These are phyloP conservation scores for Cucumis hystrix DNA, from an alignment of 306 rosid genomes.

Conservation along the genomic window DNA sequence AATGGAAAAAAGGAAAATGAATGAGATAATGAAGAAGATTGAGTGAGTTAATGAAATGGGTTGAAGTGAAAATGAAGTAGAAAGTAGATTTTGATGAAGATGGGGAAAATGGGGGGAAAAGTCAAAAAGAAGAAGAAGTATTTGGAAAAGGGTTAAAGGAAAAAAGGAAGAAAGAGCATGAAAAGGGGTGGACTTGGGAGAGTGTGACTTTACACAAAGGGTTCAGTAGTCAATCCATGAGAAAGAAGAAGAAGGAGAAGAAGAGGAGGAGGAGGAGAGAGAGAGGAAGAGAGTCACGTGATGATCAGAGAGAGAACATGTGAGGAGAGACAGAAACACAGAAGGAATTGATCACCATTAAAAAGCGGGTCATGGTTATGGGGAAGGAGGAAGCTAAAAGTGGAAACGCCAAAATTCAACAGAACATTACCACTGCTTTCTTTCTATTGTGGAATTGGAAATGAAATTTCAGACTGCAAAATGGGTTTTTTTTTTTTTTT, in stretches of 20 bases:
- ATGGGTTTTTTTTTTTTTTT: not conserved
- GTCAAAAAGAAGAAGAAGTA: not conserved
- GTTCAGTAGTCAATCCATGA: not conserved
- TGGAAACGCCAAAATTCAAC: not conserved
- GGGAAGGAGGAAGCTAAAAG: conserved; percentile 1
- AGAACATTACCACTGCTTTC: not conserved
- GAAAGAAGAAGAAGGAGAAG: not conserved
- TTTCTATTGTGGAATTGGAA: no score
- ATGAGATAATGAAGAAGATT: not conserved
- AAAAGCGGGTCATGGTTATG: conserved; percentile 1
- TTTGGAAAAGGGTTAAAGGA: not conserved
- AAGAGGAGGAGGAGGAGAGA: not conserved
- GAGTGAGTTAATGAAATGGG: not conserved
- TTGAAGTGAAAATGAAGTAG: not conserved
- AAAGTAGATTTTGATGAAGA: not conserved
- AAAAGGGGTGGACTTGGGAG: conserved; percentile 9
- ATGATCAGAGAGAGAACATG: not conserved
- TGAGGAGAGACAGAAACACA: not conserved
- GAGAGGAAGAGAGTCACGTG: conserved; percentile 5
- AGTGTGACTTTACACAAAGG: conserved; percentile 1
- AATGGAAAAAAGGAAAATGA: no score
- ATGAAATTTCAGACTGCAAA: not conserved
- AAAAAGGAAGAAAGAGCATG: not conserved
- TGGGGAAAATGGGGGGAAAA: not conserved
- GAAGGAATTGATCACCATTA: not conserved